These are phyloP conservation scores for Coemansia sp. DNA, from an alignment of 192 early-diverging fungal species.

Conservation along the genomic window DNA sequence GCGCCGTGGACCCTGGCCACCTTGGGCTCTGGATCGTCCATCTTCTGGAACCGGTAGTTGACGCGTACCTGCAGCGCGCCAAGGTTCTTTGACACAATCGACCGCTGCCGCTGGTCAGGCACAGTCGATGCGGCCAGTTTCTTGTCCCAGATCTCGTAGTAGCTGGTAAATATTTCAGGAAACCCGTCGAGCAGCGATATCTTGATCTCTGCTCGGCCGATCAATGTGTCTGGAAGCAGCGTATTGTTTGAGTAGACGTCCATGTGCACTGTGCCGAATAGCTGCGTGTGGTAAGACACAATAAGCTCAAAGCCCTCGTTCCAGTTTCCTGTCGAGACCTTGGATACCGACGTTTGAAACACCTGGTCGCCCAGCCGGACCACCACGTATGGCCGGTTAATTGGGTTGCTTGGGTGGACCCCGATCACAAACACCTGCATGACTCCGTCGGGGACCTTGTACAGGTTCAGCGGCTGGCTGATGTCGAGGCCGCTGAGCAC, in stretches of 20 bases:
- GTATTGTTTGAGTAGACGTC: conserved; percentile 67
- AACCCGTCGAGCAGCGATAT: conserved; percentile 59
- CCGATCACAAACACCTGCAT: conserved; percentile 63
- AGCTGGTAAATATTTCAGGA: conserved; percentile 68
- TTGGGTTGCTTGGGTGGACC: conserved; percentile 56
- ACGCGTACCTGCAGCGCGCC: conserved; percentile 69
- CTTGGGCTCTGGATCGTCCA: conserved; percentile 50
- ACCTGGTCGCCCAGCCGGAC: conserved; percentile 65
- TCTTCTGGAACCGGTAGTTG: conserved; percentile 62
- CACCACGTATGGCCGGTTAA: conserved; percentile 64
- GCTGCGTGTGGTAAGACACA: conserved; percentile 69
- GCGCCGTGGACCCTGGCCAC: conserved; percentile 32
- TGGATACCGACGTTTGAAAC: conserved; percentile 62
- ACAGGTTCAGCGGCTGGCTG: conserved; percentile 51
- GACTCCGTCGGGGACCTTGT: conserved; percentile 47
- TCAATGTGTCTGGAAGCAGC: conserved; percentile 60
- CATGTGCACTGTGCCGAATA: conserved; percentile 69
- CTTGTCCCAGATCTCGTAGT: conserved; percentile 77
- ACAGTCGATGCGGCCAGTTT: conserved; percentile 61
- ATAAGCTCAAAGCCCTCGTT: conserved; percentile 70
- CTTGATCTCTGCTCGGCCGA: conserved; percentile 69
- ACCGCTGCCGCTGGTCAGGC: conserved; percentile 55
- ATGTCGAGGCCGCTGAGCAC: conserved; percentile 37
- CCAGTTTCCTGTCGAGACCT: conserved; percentile 59
- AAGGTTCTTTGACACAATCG: conserved; percentile 60